phyloP scores from a whole-genome alignment of 345 rosid genomes.

The Sonneratia alba region DNA sequence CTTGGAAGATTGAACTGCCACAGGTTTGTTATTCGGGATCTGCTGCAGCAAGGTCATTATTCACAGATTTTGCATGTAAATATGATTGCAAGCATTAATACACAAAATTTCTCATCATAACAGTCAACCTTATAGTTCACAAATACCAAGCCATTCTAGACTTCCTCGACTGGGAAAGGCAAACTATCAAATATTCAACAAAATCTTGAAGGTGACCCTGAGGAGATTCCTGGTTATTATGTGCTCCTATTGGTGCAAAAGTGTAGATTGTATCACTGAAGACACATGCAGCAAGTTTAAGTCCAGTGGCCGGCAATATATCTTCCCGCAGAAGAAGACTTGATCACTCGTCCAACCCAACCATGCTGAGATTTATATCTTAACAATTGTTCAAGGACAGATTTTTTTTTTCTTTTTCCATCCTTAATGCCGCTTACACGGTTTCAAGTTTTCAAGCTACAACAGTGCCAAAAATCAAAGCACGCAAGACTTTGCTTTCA shows the following conservation, averaged over 20 bases:
- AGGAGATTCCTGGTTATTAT: not conserved
- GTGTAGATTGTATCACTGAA: not conserved
- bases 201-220: not conserved
- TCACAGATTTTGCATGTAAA: not conserved
- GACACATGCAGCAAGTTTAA: not conserved
- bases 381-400: not conserved
- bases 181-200: not conserved
- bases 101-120: not conserved
- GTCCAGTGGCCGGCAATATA: not conserved
- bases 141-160: not conserved
- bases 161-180: too few species aligned
- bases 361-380: not conserved
- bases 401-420: not conserved
- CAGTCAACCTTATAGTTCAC: not conserved
- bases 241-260: not conserved
- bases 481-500: not conserved
- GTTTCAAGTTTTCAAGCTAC: not conserved
- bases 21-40: conserved; percentile 22
- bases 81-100: not conserved
- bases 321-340: not conserved
- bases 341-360: not conserved
- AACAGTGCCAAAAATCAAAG: not conserved
- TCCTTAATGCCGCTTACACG: not conserved
- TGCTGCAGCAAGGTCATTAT: conserved; percentile 13
- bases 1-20: conserved; percentile 33